A percentile compares a stretch with the other conserved stretches of the same genome.
phyloP scores from a whole-genome alignment of 306 rosid genomes.

The Sicyos edulis region DNA sequence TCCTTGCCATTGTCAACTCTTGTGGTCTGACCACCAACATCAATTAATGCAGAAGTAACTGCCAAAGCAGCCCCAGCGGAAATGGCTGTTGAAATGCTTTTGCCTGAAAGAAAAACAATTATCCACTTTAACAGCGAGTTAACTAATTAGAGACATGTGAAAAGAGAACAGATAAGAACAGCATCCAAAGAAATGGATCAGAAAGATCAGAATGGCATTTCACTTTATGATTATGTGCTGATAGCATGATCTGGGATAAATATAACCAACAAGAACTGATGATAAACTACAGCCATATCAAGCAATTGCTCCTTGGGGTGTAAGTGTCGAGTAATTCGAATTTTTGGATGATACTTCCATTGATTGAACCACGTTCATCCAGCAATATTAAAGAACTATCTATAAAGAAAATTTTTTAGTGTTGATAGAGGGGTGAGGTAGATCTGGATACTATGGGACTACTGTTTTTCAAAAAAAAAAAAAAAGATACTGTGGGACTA shows the following conservation, averaged over 20 bases:
- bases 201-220: background rate
- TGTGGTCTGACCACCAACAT: slow-evolving; percentile 65
- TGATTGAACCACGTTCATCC: background rate
- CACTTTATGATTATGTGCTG: background rate
- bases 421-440: background rate
- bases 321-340: background rate
- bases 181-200: background rate
- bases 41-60: slow-evolving; percentile 66
- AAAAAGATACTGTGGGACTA: background rate
- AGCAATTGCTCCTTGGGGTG: background rate
- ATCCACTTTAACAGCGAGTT: slow-evolving; percentile 19
- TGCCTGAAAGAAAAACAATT: slow-evolving; percentile 46
- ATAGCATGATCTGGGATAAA: background rate
- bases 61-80: slow-evolving; percentile 91
- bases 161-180: background rate
- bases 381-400: background rate
- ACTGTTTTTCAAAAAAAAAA: too few relatives aligned
- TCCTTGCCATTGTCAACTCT: slow-evolving; percentile 75
- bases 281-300: background rate
- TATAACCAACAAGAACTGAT: background rate
- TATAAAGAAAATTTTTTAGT: too few relatives aligned
- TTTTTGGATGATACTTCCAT: background rate
- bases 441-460: too few relatives aligned
- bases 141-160: background rate
- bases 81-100: slow-evolving; percentile 73